Evolutionary conservation across 108 stramenopile species (phyloP).

Genomic region (Nannochloropsis gaditana): DNA sequence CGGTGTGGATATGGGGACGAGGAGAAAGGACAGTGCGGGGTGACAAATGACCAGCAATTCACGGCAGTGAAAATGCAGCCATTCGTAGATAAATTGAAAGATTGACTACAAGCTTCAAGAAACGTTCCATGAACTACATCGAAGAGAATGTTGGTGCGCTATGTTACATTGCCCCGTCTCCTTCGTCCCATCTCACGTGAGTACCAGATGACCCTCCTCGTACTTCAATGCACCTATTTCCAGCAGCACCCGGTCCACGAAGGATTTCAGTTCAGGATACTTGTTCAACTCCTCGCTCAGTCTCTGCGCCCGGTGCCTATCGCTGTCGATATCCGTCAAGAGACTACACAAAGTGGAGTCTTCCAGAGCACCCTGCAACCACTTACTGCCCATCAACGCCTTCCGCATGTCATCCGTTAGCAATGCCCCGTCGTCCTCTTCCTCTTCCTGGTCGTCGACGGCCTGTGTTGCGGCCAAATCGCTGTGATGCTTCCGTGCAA

Average conservation of each 20-base stretch:
- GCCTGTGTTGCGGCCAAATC: background rate
- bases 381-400: slow-evolving; percentile 8
- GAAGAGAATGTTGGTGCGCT: too few relatives aligned
- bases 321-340: background rate
- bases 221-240: background rate
- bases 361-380: background rate
- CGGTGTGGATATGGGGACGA: too few relatives aligned
- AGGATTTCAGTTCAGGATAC: background rate
- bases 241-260: slow-evolving; percentile 9
- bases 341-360: background rate
- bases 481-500: background rate
- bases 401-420: background rate
- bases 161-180: background rate
- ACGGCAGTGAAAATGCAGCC: too few relatives aligned
- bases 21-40: too few relatives aligned
- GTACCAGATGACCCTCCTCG: background rate
- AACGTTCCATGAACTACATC: too few relatives aligned
- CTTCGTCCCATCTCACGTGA: background rate
- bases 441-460: background rate
- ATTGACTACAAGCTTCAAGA: too few relatives aligned
- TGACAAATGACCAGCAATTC: too few relatives aligned
- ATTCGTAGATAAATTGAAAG: too few relatives aligned
- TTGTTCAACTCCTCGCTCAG: background rate
- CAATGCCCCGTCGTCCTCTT: background rate
- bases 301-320: background rate